Evolutionary conservation across 1,284 basidiomycete genomes (phyloP), one percentile per base, ranked within the genome.

Genomic region (Puccinia triticina): DNA sequence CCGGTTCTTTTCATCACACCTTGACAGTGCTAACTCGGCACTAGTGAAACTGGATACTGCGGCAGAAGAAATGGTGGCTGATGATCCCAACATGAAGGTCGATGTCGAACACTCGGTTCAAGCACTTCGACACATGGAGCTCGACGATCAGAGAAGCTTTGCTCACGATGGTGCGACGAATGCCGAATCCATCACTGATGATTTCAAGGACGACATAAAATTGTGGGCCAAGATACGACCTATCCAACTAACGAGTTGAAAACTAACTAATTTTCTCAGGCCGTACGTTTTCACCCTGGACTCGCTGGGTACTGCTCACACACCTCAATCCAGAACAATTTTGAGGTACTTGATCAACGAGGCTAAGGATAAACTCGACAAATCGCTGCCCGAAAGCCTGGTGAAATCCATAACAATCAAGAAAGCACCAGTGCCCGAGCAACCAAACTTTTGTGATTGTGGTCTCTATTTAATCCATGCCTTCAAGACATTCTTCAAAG

Each of bases 361-460:
- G 86, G 95, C 95, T 0, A 88, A 89, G 83, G 92, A 95, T 86
- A 97, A 96, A 88, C 90, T 90, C 82, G 87, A 87, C 1, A 85
- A 89, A 8, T 73, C 84, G 8, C 53, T 78, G 8, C 85, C 89
- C 0, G 85, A 89, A 43, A 88, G 89, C 1, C 85, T 86, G 0
- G 71, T 86, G 1, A 83, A 84, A 34, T 82, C 87, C 8, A 79
- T 88, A 11, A 26, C 66, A 0, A 87, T 87, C 59, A 84, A 87
- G 0, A 84, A 86, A 57, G 88, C 88, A 72, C 74, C 86, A 85
- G 92, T 93, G 16, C 94, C 94, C 10, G 88, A 88, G 64, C 94
- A 96, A 86, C 91, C 91, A 10, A 95, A 96, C 86, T 93, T 89
- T 83, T 93, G 92, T 85, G 94, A 96, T 86, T 96, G 94, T 84